Evolutionary conservation across 441 rosid species (phyloP), one percentile per base, ranked within the genome.

Genomic region (Brassica balearica): DNA sequence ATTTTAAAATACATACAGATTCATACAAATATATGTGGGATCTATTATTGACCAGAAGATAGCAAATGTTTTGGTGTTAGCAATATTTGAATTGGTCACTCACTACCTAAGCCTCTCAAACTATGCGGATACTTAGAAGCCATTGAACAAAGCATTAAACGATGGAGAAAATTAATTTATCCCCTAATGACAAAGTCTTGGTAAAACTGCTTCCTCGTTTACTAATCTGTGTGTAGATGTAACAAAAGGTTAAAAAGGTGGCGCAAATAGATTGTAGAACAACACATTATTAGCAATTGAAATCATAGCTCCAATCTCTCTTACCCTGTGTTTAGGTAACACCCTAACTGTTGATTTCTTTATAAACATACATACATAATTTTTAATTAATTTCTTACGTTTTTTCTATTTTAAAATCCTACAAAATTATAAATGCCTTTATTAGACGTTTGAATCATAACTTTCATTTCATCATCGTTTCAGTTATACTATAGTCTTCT

Each of bases 131-230:
- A 69, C n/a, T 51, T 6, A 55, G 64, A 74, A 69, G 78, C 51
- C 80, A 22, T 63, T 62, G 64, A 76, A 69, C 80, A 69, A 62
- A 51, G 10, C 58, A 69, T 51, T 62, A 19, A 51, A 41, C 20
- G 29, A 62, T 23, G 67, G 41, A 14, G 23, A 23, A n/a, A 34
- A 25, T 2, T 7, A 9, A 41, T 62, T 62, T 15, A 38, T 11
- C 12, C 5, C 48, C 12, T 69, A 55, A 11, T 70, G 25, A 34
- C 63, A 56, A 10, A 9, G 64, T 69, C 20, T 69, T 69, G 63
- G 27, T 53, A 62, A 51, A 68, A 8, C 61, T 51, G 11, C 62
- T 25, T 68, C 22, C 20, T 48, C 34, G 20, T 27, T 25, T 48
- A 68, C 72, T 9, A 68, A 23, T n/a, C 36, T 29, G 25, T 36